Conservation (phyloP, 352 stramenopile species). For the Blastocystis sp. region DNA sequence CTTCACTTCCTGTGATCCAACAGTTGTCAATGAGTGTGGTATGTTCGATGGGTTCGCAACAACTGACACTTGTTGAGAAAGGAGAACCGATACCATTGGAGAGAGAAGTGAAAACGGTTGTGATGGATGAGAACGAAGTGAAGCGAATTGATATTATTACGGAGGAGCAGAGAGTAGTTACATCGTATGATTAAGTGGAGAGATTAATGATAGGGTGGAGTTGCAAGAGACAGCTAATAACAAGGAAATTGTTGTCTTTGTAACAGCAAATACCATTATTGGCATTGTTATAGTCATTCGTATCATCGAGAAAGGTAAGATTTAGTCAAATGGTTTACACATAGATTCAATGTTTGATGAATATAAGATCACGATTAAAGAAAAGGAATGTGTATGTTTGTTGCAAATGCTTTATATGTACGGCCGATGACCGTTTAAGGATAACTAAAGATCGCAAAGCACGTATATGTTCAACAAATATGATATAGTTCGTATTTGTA, state of each 20-base stretch:
- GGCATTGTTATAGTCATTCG: too few relatives aligned
- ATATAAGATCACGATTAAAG: background rate
- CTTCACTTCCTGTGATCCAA: background rate
- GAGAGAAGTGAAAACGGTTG: background rate
- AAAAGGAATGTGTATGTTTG: background rate
- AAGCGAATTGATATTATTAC: too few relatives aligned
- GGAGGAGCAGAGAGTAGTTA: background rate
- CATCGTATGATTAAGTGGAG: background rate
- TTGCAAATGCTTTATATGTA: background rate
- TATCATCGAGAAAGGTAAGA: too few relatives aligned
- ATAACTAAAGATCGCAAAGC: background rate
- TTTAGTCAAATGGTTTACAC: background rate
- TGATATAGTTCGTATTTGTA: slow-evolving; percentile 29
- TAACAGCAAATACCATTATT: background rate
- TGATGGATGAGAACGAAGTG: background rate
- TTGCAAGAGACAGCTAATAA: background rate
- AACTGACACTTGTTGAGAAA: background rate
- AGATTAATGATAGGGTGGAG: background rate
- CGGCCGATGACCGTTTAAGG: background rate
- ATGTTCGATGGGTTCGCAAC: background rate
- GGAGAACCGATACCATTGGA: background rate
- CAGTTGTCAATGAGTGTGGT: background rate
- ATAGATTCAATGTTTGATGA: background rate
- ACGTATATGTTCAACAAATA: slow-evolving; percentile 17
- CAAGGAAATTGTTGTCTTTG: background rate